Evolutionary conservation across 1,284 basidiomycete species (phyloP).

Genomic region (Sphaerobolus stellatus): DNA sequence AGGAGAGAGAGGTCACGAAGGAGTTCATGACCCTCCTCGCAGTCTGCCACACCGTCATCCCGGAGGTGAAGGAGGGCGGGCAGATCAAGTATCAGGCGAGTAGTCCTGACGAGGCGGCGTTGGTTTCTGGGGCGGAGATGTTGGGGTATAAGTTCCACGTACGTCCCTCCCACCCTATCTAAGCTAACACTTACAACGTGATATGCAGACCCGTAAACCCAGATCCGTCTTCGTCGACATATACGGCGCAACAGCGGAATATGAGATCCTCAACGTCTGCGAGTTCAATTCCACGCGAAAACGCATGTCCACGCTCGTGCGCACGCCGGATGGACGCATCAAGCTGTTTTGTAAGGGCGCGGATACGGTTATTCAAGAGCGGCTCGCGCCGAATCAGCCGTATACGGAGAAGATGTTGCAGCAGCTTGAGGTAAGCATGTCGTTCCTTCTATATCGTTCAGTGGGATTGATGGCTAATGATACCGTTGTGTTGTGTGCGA

Average conservation of each 20-base stretch:
- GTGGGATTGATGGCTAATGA: no score
- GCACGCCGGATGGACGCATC: slow-evolving; percentile 86
- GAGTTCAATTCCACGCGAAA: slow-evolving; percentile 99
- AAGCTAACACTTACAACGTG: no score
- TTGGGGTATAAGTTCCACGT: slow-evolving; percentile 95
- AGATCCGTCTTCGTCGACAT: slow-evolving; percentile 91
- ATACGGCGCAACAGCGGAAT: slow-evolving; percentile 73
- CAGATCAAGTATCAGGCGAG: slow-evolving; percentile 94
- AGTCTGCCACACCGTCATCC: slow-evolving; percentile 98
- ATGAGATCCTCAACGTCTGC: slow-evolving; percentile 93
- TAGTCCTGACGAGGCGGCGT: slow-evolving; percentile 96
- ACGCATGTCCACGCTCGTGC: slow-evolving; percentile 94
- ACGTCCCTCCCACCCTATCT: no score
- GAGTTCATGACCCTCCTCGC: slow-evolving; percentile 92
- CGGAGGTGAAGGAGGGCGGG: slow-evolving; percentile 79
- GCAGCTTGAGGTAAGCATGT: slow-evolving; percentile 80
- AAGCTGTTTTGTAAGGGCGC: slow-evolving; percentile 97
- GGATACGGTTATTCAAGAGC: slow-evolving; percentile 94
- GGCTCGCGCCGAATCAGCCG: slow-evolving; percentile 73
- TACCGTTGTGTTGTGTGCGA: no score
- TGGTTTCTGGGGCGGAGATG: slow-evolving; percentile 92
- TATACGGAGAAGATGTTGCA: slow-evolving; percentile 85
- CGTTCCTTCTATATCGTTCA: slow-evolving; percentile 2
- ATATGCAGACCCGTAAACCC: slow-evolving; percentile 96
- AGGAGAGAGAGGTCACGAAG: no score